Base-by-base conservation (phyloP, 164 flowering plant species). In the Piper betle region DNA sequence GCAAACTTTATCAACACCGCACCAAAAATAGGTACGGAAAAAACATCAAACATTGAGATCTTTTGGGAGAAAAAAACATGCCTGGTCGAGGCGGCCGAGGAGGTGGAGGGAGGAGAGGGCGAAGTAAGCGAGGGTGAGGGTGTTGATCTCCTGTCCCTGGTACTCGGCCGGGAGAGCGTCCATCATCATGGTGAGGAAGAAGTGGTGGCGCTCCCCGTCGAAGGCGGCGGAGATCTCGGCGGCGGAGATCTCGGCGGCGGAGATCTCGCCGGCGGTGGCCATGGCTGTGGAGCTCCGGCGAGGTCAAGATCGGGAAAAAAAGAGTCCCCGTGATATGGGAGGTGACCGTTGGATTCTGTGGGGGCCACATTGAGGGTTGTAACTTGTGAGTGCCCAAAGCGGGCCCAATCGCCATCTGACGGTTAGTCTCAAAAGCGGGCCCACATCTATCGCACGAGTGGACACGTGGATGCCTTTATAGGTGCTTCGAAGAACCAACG, bases 101-200 rank as follows among this genome's bases (percentile, higher is more conserved):
- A 94, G 68, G 77, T 80, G 72, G 68, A 94, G 88, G 68, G 88
- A 86, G 16, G 95, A 87, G 75, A 94, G 69, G 64, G 69, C 81
- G 73, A 94, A 91, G 79, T 85, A 84, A 48, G 95, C 95, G 64
- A 91, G 93, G 65, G 97, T 91, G 63, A 94, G 86, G 38, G 80
- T 89, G 66, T 85, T 90, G 84, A 88, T 85, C 71, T 94, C 99
- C 72, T 90, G 95, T 6, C 64, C 57, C 67, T 90, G 80, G 65
- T 94, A 94, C 0, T 71, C 73, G 3, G 73, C 58, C 0, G 99
- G 97, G 43, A 94, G 50, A 11, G 70, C 52, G 8, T 82, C 70
- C 48, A 75, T 74, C 93, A 88, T 84, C 96, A 94, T 85, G 73
- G 74, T 56, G 59, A 94, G 63, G 78, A 65, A 91, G 39, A 25